Conservation (phyloP, 2,329 filamentous ascomycete genomes). For the Botrytis medusae region DNA sequence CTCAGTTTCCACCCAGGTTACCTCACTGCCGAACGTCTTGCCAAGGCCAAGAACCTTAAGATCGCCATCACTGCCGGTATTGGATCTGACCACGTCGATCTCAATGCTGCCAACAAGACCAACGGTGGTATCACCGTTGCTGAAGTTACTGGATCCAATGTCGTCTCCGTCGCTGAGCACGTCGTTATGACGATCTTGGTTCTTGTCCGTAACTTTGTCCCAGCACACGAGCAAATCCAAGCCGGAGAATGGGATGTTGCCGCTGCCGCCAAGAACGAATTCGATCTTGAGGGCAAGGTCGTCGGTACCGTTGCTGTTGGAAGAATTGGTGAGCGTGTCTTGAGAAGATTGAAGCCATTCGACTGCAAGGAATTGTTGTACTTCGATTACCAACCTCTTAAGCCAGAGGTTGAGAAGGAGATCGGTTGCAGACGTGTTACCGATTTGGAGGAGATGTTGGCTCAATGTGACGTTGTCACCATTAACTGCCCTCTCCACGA, state of each 20-base stretch:
- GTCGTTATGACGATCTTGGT: slow-evolving; percentile 98
- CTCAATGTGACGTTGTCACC: slow-evolving; percentile 94
- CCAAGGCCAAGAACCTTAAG: slow-evolving; percentile 99
- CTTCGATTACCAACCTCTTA: slow-evolving; percentile 98
- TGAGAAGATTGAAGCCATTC: slow-evolving; percentile 93
- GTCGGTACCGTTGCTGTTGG: slow-evolving; percentile 97
- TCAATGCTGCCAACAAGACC: slow-evolving; percentile 89
- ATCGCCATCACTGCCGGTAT: slow-evolving; percentile 96
- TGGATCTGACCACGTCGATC: slow-evolving; percentile 96
- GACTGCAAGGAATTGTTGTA: slow-evolving; percentile 99
- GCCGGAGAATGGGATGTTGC: slow-evolving; percentile 93
- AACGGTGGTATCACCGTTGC: slow-evolving; percentile 97
- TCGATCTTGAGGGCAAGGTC: slow-evolving; percentile 94
- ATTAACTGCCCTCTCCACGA: slow-evolving; percentile 99
- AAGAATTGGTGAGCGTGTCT: slow-evolving; percentile 96
- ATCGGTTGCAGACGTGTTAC: slow-evolving; percentile 92
- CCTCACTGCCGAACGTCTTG: slow-evolving; percentile 91
- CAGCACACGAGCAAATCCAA: slow-evolving; percentile 91
- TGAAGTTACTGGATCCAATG: slow-evolving; percentile 97
- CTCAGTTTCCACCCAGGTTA: slow-evolving; percentile 94
- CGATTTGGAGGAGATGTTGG: slow-evolving; percentile 86
- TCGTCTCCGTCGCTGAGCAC: slow-evolving; percentile 98
- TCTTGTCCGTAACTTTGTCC: slow-evolving; percentile 97
- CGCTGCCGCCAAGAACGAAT: slow-evolving; percentile 96
- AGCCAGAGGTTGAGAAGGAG: slow-evolving; percentile 83